phyloP scores from a whole-genome alignment of 2,329 filamentous ascomycete species.

The Stachybotrys chartarum region DNA sequence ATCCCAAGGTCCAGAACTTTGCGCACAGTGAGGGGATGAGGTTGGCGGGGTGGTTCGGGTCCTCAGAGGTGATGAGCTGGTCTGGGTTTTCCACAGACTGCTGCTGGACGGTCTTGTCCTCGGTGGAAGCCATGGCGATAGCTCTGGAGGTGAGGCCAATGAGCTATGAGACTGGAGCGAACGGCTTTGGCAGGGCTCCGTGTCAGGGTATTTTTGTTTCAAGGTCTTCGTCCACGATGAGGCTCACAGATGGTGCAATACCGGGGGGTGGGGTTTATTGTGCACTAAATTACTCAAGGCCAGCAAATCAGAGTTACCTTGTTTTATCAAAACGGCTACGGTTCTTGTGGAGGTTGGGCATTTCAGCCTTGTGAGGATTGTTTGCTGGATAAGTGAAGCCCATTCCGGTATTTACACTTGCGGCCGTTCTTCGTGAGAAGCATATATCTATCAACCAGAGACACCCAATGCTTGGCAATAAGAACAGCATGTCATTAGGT shows the following conservation, averaged over 20 bases:
- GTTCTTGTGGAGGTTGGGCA: background rate
- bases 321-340: background rate
- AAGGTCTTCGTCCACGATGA: background rate
- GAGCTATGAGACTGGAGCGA: too few species aligned
- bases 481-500: too few species aligned
- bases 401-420: too few species aligned
- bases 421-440: too few species aligned
- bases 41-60: conserved; percentile 88
- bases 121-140: background rate
- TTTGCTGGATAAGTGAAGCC: too few species aligned
- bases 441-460: too few species aligned
- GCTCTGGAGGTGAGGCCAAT: too few species aligned
- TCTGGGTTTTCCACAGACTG: conserved; percentile 22
- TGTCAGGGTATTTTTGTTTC: too few species aligned
- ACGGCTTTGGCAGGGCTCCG: too few species aligned
- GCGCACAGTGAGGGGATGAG: conserved; percentile 88
- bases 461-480: too few species aligned
- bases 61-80: conserved; percentile 51
- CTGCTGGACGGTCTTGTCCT: conserved; percentile 9
- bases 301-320: background rate
- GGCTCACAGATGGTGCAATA: background rate
- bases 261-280: background rate
- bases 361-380: background rate
- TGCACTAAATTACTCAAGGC: background rate
- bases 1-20: conserved; percentile 92